phyloP scores from a whole-genome alignment of 2,329 filamentous ascomycete genomes.

The Helotiales sp. region DNA sequence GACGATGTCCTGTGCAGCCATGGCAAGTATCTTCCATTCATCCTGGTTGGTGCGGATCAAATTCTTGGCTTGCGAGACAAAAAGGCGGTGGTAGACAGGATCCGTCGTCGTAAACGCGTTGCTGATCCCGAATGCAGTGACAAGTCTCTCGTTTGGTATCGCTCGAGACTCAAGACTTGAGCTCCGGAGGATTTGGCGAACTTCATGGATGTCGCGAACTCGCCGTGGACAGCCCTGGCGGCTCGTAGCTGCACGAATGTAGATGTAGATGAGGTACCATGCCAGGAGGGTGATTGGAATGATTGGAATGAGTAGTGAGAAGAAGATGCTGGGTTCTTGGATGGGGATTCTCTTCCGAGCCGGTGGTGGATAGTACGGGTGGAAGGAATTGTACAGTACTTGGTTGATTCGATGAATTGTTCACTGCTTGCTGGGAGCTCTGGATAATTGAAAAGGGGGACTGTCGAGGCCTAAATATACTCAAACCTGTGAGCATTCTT shows the following conservation, averaged over 20 bases:
- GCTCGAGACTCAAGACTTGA: slow-evolving; percentile 20
- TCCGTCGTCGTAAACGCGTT: slow-evolving; percentile 31
- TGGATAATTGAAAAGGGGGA: not conserved
- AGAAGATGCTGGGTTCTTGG: not conserved
- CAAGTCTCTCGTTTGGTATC: slow-evolving; percentile 21
- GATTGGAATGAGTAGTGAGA: not conserved
- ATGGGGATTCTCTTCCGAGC: not conserved
- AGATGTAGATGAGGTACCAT: not conserved
- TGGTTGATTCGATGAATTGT: no score
- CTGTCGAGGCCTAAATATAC: no score
- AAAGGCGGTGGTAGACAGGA: not conserved
- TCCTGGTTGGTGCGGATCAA: slow-evolving; percentile 2
- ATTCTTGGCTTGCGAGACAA: slow-evolving; percentile 1
- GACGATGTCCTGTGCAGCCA: not conserved
- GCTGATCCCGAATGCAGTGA: slow-evolving; percentile 23
- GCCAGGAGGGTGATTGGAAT: not conserved
- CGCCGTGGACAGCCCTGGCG: not conserved
- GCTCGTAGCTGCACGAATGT: not conserved
- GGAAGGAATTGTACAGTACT: no score
- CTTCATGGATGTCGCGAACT: not conserved
- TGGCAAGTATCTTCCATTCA: not conserved
- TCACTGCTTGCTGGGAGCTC: no score
- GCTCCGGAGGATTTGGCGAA: not conserved
- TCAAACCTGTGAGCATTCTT: no score
- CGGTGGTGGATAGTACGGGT: not conserved